Evolutionary conservation across 805 yeast genomes (phyloP).

Genomic region (Cyberlindnera samutprakarnensis): DNA sequence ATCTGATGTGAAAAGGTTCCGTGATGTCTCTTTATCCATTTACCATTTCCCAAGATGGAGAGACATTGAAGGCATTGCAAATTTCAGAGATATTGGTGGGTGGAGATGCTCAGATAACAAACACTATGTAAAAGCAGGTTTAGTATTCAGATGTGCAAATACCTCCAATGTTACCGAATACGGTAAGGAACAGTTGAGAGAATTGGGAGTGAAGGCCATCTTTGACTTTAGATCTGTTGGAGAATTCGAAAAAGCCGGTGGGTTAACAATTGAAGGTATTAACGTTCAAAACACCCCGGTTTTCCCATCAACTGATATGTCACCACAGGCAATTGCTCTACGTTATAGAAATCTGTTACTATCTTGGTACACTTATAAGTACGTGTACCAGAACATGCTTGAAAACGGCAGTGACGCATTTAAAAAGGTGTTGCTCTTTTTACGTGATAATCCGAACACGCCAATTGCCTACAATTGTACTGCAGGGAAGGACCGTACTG

Average conservation of each 20-base stretch:
- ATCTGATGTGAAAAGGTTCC: conserved; percentile 48
- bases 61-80: conserved; percentile 55
- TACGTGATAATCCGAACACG: conserved; percentile 46
- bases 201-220: conserved; percentile 42
- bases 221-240: conserved; percentile 63
- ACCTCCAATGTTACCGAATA: conserved; percentile 40
- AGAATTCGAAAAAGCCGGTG: conserved; percentile 43
- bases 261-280: conserved; percentile 38
- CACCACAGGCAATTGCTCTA: conserved; percentile 57
- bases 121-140: conserved; percentile 42
- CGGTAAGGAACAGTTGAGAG: conserved; percentile 35
- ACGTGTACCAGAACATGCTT: conserved; percentile 55
- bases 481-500: conserved; percentile 86
- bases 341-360: conserved; percentile 47
- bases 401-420: conserved; percentile 40
- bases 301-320: conserved; percentile 42
- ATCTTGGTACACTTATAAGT: conserved; percentile 54
- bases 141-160: conserved; percentile 58
- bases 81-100: conserved; percentile 80
- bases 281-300: conserved; percentile 50
- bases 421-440: conserved; percentile 41
- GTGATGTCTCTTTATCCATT: conserved; percentile 26
- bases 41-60: conserved; percentile 51
- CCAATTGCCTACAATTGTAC: conserved; percentile 68
- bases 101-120: conserved; percentile 36